Evolutionary conservation across 176 grass and related monocot species (phyloP), one percentile per base, ranked within the genome.

Genomic region (Zizania latifolia): DNA sequence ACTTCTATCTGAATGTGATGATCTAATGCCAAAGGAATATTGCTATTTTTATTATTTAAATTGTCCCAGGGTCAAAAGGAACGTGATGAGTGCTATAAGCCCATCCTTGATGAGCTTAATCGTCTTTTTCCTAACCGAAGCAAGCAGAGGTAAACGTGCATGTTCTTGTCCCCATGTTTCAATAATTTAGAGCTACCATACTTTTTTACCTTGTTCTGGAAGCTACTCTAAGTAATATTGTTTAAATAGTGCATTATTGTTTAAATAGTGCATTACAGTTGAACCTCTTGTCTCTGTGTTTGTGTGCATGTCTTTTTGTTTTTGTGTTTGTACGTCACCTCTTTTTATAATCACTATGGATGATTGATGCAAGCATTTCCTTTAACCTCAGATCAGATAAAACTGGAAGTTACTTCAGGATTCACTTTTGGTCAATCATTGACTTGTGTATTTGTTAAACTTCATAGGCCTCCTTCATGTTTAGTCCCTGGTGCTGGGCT

Each of bases 401-500:
- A 58, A 57, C 62, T 26, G 54, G 27, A 74, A 43, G 19, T 51
- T 83, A 40, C 53, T 79, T 69, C 9, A 2, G 1, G 55, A 69
- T 88, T 61, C n/a, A 59, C 5, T 64, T 30, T 10, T 65, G 30
- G 32, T 67, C 28, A 21, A 16, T 56, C 39, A 58, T 41, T 70
- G 28, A 57, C 57, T 74, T 23, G 62, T 79, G 36, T 78, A 58
- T 75, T 77, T 80, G 24, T 58, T 76, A 35, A 79, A 84, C 38
- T 90, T 76, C 62, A 61, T 77, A 99, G 95, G 72, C 89, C 84
- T 64, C 91, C 89, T 84, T 88, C 81, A 84, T 94, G 95, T 82
- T 89, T 99, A 84, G 92, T 99, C n/a, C 95, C 92, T 69, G 95
- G 92, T 86, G 92, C 92, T 75, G 95, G 95, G 68, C 85, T 99